Evolutionary conservation across 352 stramenopile genomes (phyloP), one percentile per base, ranked within the genome.

Genomic region (Phytophthora aleatoria): DNA sequence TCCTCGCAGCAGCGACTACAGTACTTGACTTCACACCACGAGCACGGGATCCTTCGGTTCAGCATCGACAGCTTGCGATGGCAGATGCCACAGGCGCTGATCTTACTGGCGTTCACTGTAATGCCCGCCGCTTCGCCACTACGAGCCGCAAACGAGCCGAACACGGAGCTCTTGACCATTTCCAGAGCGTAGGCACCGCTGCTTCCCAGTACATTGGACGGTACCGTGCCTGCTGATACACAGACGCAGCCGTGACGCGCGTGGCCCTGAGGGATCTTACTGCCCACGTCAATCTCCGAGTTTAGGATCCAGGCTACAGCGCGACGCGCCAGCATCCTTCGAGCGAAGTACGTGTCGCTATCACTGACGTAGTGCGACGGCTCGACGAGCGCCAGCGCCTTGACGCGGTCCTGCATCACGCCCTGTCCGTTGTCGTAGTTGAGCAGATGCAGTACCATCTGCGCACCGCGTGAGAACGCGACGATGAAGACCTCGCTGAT

Each of bases 1-100:
- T 95, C 86, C 51, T 93, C 86, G 47, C 86, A 95, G 66, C 86
- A 95, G 12, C 78, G 77, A 64, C 79, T 90, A 54, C 86, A 95
- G 71, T 93, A 90, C 71, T 93, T 93, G 69, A 93, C 86, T 54
- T 95, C 77, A 54, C 86, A 95, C 86, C 86, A 95, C 27, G 83
- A 79, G 64, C 86, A 95, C 69, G 84, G 79, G 35, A 92, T 88
- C 13, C 85, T 74, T 45, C 86, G 79, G 58, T 92, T 95, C 15
- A 95, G 67, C 61, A 95, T 77, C 28, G 79, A 73, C 35, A 95
- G 71, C 52, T 92, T 93, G 45, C 86, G 86, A 62, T 95, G 83
- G 62, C 86, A 95, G 16, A 95, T 87, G 51, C 86, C 86, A 59
- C 86, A 95, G 12, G 79, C 64, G 47, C 52, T 77, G 61, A 90